Conservation (phyloP, 192 early-diverging fungal genomes). For the Linderina pennispora region DNA sequence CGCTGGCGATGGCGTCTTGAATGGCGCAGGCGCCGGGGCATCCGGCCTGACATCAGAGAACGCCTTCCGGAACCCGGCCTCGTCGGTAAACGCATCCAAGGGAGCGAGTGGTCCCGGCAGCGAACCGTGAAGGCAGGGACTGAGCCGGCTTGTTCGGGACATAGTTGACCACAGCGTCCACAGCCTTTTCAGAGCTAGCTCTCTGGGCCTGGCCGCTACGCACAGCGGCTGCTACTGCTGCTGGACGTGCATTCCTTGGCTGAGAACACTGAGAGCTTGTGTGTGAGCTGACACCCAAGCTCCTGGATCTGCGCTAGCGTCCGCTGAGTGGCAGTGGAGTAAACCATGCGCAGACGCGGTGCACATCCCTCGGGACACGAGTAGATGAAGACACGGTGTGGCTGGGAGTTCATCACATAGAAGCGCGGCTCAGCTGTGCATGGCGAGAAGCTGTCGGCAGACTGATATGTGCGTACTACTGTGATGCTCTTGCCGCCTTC, state of each 20-base stretch:
- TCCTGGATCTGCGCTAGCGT: slow-evolving; percentile 36
- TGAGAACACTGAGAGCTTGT: slow-evolving; percentile 32
- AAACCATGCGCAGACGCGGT: slow-evolving; percentile 48
- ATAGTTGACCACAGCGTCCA: slow-evolving; percentile 41
- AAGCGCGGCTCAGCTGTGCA: slow-evolving; percentile 40
- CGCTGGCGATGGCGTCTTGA: slow-evolving; percentile 7
- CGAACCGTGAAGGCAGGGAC: slow-evolving; percentile 36
- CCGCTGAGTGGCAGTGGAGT: slow-evolving; percentile 35
- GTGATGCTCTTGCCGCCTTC: slow-evolving; percentile 29
- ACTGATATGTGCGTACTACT: slow-evolving; percentile 17
- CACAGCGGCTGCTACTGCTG: slow-evolving; percentile 33
- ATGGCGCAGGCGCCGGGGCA: slow-evolving; percentile 30
- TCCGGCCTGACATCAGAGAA: slow-evolving; percentile 32
- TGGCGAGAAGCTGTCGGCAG: slow-evolving; percentile 30
- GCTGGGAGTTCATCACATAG: slow-evolving; percentile 43
- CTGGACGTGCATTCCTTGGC: slow-evolving; percentile 41
- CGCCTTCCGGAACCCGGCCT: slow-evolving; percentile 38
- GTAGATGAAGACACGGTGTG: slow-evolving; percentile 43
- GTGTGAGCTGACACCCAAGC: slow-evolving; percentile 34
- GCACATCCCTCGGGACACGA: slow-evolving; percentile 39
- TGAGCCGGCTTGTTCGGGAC: slow-evolving; percentile 25
- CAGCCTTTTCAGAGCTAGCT: slow-evolving; percentile 23
- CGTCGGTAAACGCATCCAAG: slow-evolving; percentile 41
- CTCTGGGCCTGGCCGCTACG: slow-evolving; percentile 39
- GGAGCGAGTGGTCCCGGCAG: slow-evolving; percentile 15